Percentiles rank a stretch among this genome's conserved stretches.
phyloP scores from a whole-genome alignment of 805 yeast genomes.

The Wickerhamomyces chaumierensis region DNA sequence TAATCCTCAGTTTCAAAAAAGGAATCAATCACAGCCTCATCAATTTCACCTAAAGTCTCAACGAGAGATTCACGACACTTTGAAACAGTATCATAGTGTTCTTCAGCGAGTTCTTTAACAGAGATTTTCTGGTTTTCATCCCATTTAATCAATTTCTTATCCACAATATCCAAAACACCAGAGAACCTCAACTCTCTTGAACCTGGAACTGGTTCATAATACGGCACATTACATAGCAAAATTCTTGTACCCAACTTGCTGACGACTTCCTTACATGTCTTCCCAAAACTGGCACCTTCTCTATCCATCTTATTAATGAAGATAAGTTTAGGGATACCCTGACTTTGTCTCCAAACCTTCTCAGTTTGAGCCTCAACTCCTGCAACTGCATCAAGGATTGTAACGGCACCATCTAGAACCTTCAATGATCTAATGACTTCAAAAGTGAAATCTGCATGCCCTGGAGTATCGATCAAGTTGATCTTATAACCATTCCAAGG shows the following conservation, averaged over 20 bases:
- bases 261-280: conserved; percentile 80
- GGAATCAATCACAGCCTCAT: conserved; percentile 66
- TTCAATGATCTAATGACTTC: conserved; percentile 86
- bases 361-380: conserved; percentile 98
- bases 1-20: conserved; percentile 71
- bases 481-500: conserved; percentile 73
- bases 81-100: conserved; percentile 34
- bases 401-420: conserved; percentile 89
- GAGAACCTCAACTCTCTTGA: conserved; percentile 30
- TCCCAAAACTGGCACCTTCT: conserved; percentile 87
- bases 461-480: conserved; percentile 93
- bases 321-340: conserved; percentile 63
- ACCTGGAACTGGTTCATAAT: conserved; percentile 36
- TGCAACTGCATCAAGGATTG: conserved; percentile 89
- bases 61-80: conserved; percentile 64
- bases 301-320: conserved; percentile 95
- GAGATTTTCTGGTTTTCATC: conserved; percentile 36
- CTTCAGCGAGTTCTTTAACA: conserved; percentile 31
- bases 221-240: conserved; percentile 68
- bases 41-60: conserved; percentile 76
- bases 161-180: conserved; percentile 71
- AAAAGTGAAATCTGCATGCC: conserved; percentile 94
- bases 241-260: conserved; percentile 64
- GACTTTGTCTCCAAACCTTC: conserved; percentile 90
- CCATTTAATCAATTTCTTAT: conserved; percentile 44